phyloP scores from a whole-genome alignment of 306 rosid species.

The Malus fusca region DNA sequence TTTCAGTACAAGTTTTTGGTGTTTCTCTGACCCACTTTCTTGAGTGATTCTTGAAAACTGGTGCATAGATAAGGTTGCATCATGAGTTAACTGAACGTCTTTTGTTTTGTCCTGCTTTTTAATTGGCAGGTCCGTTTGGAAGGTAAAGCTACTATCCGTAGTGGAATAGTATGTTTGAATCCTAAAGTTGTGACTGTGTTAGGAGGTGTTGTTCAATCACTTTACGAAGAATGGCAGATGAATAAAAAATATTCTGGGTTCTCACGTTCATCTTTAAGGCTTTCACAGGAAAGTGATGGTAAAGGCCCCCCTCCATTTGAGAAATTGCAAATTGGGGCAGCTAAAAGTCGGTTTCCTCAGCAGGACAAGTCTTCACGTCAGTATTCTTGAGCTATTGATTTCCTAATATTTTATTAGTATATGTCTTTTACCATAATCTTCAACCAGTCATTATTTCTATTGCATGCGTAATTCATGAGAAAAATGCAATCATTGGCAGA shows the following conservation, averaged over 20 bases:
- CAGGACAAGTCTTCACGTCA: constrained; percentile 23
- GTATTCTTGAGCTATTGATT: neutral
- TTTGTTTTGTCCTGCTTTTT: constrained; percentile 11
- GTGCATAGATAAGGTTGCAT: neutral
- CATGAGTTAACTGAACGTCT: neutral
- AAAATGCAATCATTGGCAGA: constrained; percentile 28
- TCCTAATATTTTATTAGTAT: neutral
- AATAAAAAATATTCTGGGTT: constrained; percentile 71
- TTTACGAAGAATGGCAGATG: constrained; percentile 92
- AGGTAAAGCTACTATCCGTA: constrained; percentile 52
- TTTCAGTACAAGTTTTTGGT: neutral
- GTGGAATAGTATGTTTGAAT: constrained; percentile 64
- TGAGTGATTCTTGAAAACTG: neutral
- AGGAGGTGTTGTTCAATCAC: constrained; percentile 80
- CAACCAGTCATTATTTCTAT: neutral
- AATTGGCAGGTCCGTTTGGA: constrained; percentile 68
- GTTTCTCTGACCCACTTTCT: neutral
- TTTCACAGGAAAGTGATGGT: constrained; percentile 47
- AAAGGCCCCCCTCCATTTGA: constrained; percentile 88
- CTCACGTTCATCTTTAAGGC: constrained; percentile 55
- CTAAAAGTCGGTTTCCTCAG: constrained; percentile 28
- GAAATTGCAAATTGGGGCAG: constrained; percentile 76
- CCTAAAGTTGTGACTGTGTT: constrained; percentile 57
- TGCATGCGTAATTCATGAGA: neutral
- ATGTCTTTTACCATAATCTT: neutral